A percentile compares a stretch with the other conserved stretches of the same genome.
Conservation (phyloP, 1,284 basidiomycete genomes). For the Ganoderma meredithae region DNA sequence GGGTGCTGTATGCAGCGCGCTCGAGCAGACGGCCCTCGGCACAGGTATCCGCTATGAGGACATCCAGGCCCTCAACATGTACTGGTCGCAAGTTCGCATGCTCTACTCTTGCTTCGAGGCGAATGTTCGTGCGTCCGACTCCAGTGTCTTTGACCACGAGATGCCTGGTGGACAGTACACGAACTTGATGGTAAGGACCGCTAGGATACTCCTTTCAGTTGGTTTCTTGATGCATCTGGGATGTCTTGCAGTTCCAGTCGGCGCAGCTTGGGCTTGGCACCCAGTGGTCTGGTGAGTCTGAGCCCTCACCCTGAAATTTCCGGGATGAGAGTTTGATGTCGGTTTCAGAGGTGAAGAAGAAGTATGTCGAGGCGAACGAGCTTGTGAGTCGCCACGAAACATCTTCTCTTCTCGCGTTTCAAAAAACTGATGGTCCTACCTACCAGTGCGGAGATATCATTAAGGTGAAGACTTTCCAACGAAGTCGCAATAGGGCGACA, state of each 20-base stretch:
- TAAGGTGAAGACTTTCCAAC: conserved; percentile 60
- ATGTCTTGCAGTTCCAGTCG: conserved; percentile 87
- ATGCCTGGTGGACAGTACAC: conserved; percentile 99
- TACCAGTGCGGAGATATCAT: conserved; percentile 94
- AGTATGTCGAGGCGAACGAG: conserved; percentile 97
- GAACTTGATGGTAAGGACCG: conserved; percentile 80
- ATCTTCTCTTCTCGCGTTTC: conserved; percentile 13
- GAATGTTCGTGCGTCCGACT: conserved; percentile 96
- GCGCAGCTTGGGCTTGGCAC: conserved; percentile 96
- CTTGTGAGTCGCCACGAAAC: conserved; percentile 61
- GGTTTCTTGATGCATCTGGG: conserved; percentile 15
- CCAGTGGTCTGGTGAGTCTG: conserved; percentile 84
- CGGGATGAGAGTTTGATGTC: conserved; percentile 23
- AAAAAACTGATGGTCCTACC: conserved; percentile 16
- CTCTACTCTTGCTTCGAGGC: conserved; percentile 99
- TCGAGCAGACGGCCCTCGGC: conserved; percentile 95
- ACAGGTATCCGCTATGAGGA: conserved; percentile 98
- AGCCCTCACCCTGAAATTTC: conserved; percentile 16
- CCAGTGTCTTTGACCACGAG: conserved; percentile 98
- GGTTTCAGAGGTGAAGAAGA: conserved; percentile 90
- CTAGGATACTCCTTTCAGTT: background rate
- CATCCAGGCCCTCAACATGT: conserved; percentile 96
- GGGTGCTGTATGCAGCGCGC: conserved; percentile 93
- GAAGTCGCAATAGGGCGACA: conserved; percentile 40
- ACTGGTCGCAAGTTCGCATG: conserved; percentile 98